Base-by-base conservation (phyloP, 2,329 filamentous ascomycete species). In the Blastomyces parvus region DNA sequence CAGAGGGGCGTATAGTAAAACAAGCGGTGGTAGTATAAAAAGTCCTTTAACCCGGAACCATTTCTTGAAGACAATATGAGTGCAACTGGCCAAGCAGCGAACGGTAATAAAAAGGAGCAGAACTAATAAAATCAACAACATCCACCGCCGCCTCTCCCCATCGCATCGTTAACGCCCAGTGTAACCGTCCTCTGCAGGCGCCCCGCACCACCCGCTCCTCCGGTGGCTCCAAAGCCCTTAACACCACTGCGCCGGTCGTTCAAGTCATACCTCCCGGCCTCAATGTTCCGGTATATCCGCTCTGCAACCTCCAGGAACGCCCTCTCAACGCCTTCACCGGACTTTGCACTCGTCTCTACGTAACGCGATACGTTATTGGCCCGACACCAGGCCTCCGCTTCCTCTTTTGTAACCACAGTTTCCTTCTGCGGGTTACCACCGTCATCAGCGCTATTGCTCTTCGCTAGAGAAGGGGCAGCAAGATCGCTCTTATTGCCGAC, bases 401-500 rank as follows among this genome's bases (percentile, higher is more conserved):
- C 93, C 68, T 88, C 83, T 61, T 80, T 81, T 0, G 88, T 90
- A 33, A 97, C 91, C 73, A 95, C 55, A 65, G 64, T 19, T 38
- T 27, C 19, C 57, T 48, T 7, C 33, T n/a, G 30, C 25, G 44
- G 42, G 46, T 61, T 50, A 14, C 48, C 22, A 33, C 40, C 42
- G 7, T 46, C 25, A 70, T 68, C 30, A 77, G 75, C 25, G 3
- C 48, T 22, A 50, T 50, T 27, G 27, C 22, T 27, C 17, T 25
- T 62, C 71, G 79, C 63, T 68, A 79, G 68, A 69, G 75, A 69
- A 64, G 74, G 66, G 59, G 81, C 79, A 0, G 89, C 86, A 52
- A 97, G 81, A 77, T 99, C 94, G 42, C 86, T 86, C 78, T 99
- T 99, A 79, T 99, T 99, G 52, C 94, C 94, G 5, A 99, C 94